Conservation (phyloP, 1,284 basidiomycete species). For the Leccinum subrobustum region DNA sequence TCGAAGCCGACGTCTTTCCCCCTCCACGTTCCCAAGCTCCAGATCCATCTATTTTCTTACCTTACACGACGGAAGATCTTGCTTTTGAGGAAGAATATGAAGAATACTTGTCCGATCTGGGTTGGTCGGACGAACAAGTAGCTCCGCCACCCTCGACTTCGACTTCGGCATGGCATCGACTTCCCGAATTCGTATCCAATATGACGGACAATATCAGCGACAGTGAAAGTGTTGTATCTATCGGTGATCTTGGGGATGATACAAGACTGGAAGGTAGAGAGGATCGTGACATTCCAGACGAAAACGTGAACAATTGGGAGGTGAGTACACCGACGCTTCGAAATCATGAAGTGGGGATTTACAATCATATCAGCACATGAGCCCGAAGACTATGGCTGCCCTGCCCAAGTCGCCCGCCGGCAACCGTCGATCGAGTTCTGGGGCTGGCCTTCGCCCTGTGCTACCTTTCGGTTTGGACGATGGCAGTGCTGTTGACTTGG, state of each 20-base stretch:
- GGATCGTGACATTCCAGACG: slow-evolving; percentile 63
- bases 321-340: slow-evolving; percentile 43
- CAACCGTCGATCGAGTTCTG: slow-evolving; percentile 74
- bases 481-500: slow-evolving; percentile 59
- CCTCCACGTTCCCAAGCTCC: slow-evolving; percentile 79
- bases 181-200: slow-evolving; percentile 68
- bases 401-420: slow-evolving; percentile 85
- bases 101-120: slow-evolving; percentile 81
- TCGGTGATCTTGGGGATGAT: slow-evolving; percentile 81
- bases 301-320: slow-evolving; percentile 93
- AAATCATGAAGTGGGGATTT: slow-evolving; percentile 1
- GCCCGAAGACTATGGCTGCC: slow-evolving; percentile 88
- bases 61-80: slow-evolving; percentile 82
- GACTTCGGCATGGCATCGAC: slow-evolving; percentile 70
- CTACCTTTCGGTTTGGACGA: slow-evolving; percentile 78
- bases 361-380: slow-evolving; percentile 73
- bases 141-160: slow-evolving; percentile 40
- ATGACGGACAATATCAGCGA: slow-evolving; percentile 84
- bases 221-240: slow-evolving; percentile 84
- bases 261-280: slow-evolving; percentile 64
- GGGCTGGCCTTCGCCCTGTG: slow-evolving; percentile 78
- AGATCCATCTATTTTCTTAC: slow-evolving; percentile 81
- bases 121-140: slow-evolving; percentile 61
- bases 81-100: slow-evolving; percentile 88
- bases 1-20: slow-evolving; percentile 80